Evolutionary conservation across 1,284 basidiomycete genomes (phyloP).

Genomic region (Apiotrichum gracile): DNA sequence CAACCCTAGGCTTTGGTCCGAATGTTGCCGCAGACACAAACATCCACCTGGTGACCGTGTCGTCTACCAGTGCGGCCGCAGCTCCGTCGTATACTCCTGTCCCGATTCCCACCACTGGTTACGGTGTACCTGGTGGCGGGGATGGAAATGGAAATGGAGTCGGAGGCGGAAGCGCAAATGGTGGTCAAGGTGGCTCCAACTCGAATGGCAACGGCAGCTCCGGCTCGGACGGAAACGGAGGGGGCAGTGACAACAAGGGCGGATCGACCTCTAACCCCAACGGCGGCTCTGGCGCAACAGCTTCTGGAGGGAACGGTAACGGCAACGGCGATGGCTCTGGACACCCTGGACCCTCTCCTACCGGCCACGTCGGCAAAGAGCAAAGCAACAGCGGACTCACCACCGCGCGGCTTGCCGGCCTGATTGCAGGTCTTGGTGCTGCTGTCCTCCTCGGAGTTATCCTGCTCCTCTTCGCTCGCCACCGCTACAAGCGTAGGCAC

Average conservation of each 20-base stretch:
- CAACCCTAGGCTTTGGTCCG: not conserved
- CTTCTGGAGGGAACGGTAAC: not conserved
- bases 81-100: not conserved
- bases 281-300: not conserved
- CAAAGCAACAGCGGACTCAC: not conserved
- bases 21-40: not conserved
- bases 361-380: not conserved
- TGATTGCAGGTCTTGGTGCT: not conserved
- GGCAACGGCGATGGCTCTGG: not conserved
- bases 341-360: not conserved
- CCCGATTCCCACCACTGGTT: not conserved
- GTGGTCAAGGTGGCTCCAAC: not conserved
- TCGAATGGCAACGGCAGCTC: too few species aligned
- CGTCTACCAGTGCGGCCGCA: not conserved
- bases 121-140: not conserved
- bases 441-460: not conserved
- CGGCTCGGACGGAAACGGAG: too few species aligned
- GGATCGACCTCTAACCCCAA: not conserved
- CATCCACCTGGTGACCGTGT: not conserved
- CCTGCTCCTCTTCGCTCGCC: not conserved
- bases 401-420: not conserved
- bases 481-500: not conserved
- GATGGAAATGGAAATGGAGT: not conserved
- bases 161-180: not conserved
- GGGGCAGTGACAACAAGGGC: not conserved